These are phyloP conservation scores for Argentina anserina DNA, from an alignment of 306 rosid genomes.

Conservation along the genomic window DNA sequence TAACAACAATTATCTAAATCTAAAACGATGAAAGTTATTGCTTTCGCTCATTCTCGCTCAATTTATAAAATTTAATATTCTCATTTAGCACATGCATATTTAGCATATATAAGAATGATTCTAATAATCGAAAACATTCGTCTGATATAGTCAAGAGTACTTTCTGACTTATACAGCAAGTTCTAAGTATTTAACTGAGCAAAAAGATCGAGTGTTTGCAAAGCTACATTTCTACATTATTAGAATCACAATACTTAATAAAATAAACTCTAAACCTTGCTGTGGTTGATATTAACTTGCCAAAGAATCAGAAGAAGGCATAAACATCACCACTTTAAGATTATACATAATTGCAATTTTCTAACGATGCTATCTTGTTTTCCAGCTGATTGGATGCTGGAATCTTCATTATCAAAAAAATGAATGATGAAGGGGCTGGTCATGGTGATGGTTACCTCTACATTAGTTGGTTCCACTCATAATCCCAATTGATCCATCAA, in stretches of 20 bases:
- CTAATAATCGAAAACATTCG: neutral
- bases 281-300: neutral
- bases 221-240: neutral
- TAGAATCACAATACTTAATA: neutral
- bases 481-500: neutral
- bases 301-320: neutral
- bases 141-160: neutral
- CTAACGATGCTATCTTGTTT: neutral
- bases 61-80: no score
- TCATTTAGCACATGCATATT: no score
- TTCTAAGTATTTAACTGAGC: no score
- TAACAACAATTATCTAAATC: neutral
- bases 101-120: no score
- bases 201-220: neutral
- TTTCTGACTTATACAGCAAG: neutral
- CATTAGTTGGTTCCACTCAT: neutral
- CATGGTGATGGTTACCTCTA: neutral
- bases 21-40: neutral
- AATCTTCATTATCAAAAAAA: neutral
- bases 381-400: conserved; percentile 10
- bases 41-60: neutral
- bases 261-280: neutral
- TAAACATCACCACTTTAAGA: neutral
- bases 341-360: neutral
- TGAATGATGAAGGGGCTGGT: neutral